These are phyloP conservation scores for Chlorella sp. DNA, from an alignment of 139 green algal species.

Conservation along the genomic window DNA sequence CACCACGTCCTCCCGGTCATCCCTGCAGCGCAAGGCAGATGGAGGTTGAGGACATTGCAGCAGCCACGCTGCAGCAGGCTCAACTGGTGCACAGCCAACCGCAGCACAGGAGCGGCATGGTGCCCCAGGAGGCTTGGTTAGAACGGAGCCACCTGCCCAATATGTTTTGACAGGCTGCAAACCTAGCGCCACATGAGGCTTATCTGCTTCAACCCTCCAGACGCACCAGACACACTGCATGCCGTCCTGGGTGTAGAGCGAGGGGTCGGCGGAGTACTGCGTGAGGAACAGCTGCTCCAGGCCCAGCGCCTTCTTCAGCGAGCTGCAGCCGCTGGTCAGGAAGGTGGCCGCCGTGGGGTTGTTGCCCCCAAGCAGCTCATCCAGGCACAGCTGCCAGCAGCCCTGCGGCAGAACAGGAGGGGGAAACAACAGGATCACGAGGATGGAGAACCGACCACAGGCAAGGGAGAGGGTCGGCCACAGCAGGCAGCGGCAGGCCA, in stretches of 20 bases:
- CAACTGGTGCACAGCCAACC: too few species aligned
- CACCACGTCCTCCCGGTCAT: slow-evolving; percentile 29
- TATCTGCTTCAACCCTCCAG: neutral
- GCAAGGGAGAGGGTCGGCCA: too few species aligned
- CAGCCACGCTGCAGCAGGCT: too few species aligned
- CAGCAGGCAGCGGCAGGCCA: neutral
- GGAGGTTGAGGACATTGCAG: too few species aligned
- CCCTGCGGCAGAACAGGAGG: slow-evolving; percentile 46
- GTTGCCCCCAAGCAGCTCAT: slow-evolving; percentile 18
- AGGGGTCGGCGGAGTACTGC: slow-evolving; percentile 19
- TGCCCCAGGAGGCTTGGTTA: too few species aligned
- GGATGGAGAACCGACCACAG: neutral
- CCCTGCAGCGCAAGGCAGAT: neutral
- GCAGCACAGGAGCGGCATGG: too few species aligned
- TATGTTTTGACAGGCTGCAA: too few species aligned
- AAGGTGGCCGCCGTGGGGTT: slow-evolving; percentile 31
- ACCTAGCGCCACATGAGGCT: neutral
- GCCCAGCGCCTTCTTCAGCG: slow-evolving; percentile 46
- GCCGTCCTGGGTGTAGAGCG: slow-evolving; percentile 31
- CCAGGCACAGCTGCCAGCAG: slow-evolving; percentile 58
- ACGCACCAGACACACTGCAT: slow-evolving; percentile 32
- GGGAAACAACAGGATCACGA: neutral
- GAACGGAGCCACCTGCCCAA: too few species aligned
- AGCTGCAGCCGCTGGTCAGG: slow-evolving; percentile 46
- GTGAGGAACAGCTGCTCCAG: slow-evolving; percentile 54